Conservation (phyloP, 2,329 filamentous ascomycete genomes). For the Pseudocercospora pini-densiflorae region DNA sequence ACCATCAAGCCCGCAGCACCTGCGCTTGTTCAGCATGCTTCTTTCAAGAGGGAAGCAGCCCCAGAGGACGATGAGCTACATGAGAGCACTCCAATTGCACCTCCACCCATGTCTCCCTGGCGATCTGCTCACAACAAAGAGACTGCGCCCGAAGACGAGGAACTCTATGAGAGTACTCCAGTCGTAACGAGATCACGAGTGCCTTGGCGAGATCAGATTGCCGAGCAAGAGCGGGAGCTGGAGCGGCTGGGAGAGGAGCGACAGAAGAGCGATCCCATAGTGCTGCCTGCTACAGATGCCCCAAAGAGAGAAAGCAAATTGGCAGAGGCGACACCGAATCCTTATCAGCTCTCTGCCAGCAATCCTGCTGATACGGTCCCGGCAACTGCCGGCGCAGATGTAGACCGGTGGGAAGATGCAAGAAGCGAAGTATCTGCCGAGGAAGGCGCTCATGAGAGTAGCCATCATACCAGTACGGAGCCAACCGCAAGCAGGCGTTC, state of each 20-base stretch:
- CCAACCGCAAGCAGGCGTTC: conserved; percentile 24
- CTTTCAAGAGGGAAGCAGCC: neutral
- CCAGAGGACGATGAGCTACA: conserved; percentile 21
- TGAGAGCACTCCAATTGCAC: conserved; percentile 22
- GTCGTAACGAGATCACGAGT: neutral
- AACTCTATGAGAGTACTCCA: conserved; percentile 22
- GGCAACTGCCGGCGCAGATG: neutral
- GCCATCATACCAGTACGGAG: conserved; percentile 15
- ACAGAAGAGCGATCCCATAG: neutral
- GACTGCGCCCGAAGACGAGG: conserved; percentile 12
- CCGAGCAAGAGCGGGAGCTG: conserved; percentile 24
- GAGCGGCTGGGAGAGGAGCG: conserved; percentile 16
- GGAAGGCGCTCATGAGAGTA: conserved; percentile 19
- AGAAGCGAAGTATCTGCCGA: conserved; percentile 34
- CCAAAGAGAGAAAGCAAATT: neutral
- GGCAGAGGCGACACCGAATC: conserved; percentile 16
- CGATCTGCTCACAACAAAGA: neutral
- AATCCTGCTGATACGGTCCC: neutral
- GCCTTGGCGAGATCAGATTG: conserved; percentile 13
- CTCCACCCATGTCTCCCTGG: neutral
- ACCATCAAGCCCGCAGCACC: conserved; percentile 19
- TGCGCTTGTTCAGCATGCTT: conserved; percentile 10
- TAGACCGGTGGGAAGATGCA: conserved; percentile 21
- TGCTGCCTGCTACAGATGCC: neutral
- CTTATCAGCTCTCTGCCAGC: conserved; percentile 12